phyloP scores from a whole-genome alignment of 345 rosid species.

The Murraya koenigii region DNA sequence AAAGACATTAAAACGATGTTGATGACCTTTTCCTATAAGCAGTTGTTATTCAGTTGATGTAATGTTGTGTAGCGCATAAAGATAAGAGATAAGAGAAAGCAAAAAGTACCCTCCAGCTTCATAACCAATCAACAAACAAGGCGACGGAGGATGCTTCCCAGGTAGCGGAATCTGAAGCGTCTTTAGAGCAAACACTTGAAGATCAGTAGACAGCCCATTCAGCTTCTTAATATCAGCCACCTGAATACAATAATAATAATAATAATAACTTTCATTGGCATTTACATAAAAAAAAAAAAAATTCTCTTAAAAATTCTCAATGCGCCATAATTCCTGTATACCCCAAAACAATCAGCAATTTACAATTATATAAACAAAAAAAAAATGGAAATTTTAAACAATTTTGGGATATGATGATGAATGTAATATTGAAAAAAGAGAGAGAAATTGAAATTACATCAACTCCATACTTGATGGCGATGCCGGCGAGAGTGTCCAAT shows the following conservation, averaged over 20 bases:
- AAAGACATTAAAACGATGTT: neutral
- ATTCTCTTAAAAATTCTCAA: neutral
- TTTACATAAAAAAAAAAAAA: too few relatives aligned
- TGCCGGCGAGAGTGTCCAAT: conserved; percentile 86
- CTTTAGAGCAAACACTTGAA: conserved; percentile 89
- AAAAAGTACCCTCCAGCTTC: conserved; percentile 40
- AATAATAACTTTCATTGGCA: neutral
- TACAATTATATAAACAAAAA: conserved; percentile 16
- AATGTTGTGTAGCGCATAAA: neutral
- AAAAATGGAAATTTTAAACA: neutral
- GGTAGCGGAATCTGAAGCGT: conserved; percentile 76
- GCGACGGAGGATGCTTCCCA: conserved; percentile 85
- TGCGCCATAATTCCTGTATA: neutral
- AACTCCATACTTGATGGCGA: conserved; percentile 92
- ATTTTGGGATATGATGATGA: neutral
- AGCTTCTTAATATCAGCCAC: conserved; percentile 80
- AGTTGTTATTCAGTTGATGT: neutral
- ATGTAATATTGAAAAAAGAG: neutral
- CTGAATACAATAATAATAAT: conserved; percentile 28
- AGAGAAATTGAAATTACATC: conserved; percentile 45
- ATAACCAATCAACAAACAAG: conserved; percentile 43
- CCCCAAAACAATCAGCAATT: conserved; percentile 48
- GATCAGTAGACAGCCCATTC: conserved; percentile 80
- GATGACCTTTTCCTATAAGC: neutral
- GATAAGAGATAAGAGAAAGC: neutral